phyloP scores from a whole-genome alignment of 2,329 filamentous ascomycete genomes.

The Exophiala aquamarina region DNA sequence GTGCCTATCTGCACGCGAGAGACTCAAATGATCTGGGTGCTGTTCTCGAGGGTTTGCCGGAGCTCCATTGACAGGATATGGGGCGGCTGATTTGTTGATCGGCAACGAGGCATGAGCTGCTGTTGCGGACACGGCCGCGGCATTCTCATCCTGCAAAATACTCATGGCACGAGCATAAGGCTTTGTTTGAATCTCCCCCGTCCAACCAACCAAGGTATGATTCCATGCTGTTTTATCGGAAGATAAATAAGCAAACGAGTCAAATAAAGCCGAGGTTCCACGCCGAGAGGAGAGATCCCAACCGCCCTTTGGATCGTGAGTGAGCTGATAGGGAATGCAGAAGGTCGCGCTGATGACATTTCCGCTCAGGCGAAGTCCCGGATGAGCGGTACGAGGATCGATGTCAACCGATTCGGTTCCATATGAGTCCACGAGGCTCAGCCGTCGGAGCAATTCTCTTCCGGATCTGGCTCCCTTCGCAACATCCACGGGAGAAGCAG shows the following conservation, averaged over 20 bases:
- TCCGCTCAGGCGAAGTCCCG: conserved; percentile 59
- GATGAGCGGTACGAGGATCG: conserved; percentile 57
- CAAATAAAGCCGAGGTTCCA: conserved; percentile 88
- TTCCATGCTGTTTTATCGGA: conserved; percentile 84
- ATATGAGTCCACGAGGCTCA: conserved; percentile 45
- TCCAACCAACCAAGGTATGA: conserved; percentile 92
- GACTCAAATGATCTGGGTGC: conserved; percentile 66
- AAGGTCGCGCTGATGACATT: conserved; percentile 65
- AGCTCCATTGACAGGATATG: conserved; percentile 46
- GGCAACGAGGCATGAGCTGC: conserved; percentile 55
- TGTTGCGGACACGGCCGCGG: conserved; percentile 7
- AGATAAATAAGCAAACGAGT: conserved; percentile 84
- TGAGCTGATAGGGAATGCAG: conserved; percentile 62
- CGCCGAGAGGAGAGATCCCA: conserved; percentile 74
- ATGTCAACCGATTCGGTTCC: conserved; percentile 37
- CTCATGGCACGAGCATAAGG: conserved; percentile 13
- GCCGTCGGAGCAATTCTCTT: conserved; percentile 53
- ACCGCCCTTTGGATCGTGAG: conserved; percentile 51
- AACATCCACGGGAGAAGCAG: conserved; percentile 39
- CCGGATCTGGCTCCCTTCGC: conserved; percentile 47
- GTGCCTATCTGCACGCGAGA: conserved; percentile 68
- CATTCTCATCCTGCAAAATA: conserved; percentile 11
- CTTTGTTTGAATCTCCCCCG: conserved; percentile 70
- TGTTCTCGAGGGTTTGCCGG: conserved; percentile 33
- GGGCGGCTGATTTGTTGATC: conserved; percentile 38